These are phyloP conservation scores for Cytidiella melzeri DNA, from an alignment of 768 basidiomycete genomes.

Conservation along the genomic window DNA sequence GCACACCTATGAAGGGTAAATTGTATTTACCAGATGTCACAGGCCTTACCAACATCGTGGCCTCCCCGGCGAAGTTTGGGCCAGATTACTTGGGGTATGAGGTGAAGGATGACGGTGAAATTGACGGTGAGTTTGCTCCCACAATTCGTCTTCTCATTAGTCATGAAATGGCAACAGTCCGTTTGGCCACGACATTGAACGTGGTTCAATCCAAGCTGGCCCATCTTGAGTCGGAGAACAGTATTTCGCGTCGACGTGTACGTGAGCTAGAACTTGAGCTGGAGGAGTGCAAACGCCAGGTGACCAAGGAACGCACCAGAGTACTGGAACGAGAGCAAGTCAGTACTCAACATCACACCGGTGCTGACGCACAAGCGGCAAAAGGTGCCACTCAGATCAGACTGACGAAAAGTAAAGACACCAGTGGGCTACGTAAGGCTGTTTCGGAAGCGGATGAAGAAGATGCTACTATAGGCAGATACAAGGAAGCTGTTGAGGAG, in stretches of 20 bases:
- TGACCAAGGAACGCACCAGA: conserved; percentile 60
- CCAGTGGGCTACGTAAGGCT: not conserved
- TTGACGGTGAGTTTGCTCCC: conserved; percentile 45
- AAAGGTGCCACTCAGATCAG: not conserved
- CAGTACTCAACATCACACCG: conserved; percentile 31
- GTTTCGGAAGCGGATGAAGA: conserved; percentile 15
- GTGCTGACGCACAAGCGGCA: too few relatives aligned
- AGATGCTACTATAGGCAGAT: conserved; percentile 33
- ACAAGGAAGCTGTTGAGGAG: conserved; percentile 77
- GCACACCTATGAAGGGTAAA: conserved; percentile 19
- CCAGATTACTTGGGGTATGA: conserved; percentile 47
- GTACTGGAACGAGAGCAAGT: conserved; percentile 52
- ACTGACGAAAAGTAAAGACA: not conserved
- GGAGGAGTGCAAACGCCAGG: conserved; percentile 77
- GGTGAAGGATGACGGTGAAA: conserved; percentile 43
- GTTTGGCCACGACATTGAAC: conserved; percentile 54
- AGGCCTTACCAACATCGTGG: conserved; percentile 72
- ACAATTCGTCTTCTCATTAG: not conserved
- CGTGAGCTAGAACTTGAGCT: conserved; percentile 83
- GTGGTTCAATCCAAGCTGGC: conserved; percentile 62
- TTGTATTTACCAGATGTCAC: conserved; percentile 78
- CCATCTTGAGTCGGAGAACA: conserved; percentile 76
- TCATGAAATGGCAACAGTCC: conserved; percentile 35
- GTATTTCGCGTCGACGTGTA: conserved; percentile 76
- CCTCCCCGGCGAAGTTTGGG: conserved; percentile 59